Conservation (phyloP, 1,284 basidiomycete genomes). For the Waitea zeae region DNA sequence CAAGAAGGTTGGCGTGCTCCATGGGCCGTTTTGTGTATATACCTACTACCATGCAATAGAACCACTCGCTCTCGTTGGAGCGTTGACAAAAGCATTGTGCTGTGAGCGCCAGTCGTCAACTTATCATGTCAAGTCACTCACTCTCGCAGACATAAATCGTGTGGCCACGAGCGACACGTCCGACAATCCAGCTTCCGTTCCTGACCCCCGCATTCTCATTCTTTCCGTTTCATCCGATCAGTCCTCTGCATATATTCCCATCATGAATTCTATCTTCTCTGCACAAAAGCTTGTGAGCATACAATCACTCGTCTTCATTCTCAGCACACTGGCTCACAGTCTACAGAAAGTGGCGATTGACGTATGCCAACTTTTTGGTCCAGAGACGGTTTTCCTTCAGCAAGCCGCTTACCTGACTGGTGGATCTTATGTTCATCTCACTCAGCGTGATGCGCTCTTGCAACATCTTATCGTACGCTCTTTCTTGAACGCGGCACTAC, state of each 20-base stretch:
- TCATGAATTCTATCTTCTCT: slow-evolving; percentile 99
- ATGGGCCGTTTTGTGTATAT: not conserved
- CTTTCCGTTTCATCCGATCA: slow-evolving; percentile 85
- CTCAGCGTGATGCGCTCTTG: slow-evolving; percentile 65
- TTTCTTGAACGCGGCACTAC: not conserved
- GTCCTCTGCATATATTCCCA: slow-evolving; percentile 81
- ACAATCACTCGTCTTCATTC: slow-evolving; percentile 1
- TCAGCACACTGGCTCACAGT: slow-evolving; percentile 1
- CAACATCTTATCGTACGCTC: slow-evolving; percentile 71
- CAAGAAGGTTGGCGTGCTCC: slow-evolving; percentile 28
- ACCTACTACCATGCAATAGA: slow-evolving; percentile 15
- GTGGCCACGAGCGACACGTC: slow-evolving; percentile 22
- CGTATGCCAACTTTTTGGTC: slow-evolving; percentile 82
- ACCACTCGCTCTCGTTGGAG: slow-evolving; percentile 68
- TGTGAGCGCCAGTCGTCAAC: slow-evolving; percentile 33
- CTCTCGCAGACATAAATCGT: slow-evolving; percentile 65
- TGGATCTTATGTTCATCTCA: slow-evolving; percentile 81
- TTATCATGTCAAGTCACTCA: not conserved
- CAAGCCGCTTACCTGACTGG: slow-evolving; percentile 93
- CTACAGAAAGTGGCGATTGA: slow-evolving; percentile 86
- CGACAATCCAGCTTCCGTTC: slow-evolving; percentile 25
- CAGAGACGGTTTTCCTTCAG: slow-evolving; percentile 90
- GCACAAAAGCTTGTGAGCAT: slow-evolving; percentile 80
- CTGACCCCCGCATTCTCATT: slow-evolving; percentile 77
- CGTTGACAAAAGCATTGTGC: slow-evolving; percentile 79